Percentiles rank a stretch among this genome's conserved stretches.
phyloP scores from a whole-genome alignment of 2,329 filamentous ascomycete species.

The Pezicula carpinea region DNA sequence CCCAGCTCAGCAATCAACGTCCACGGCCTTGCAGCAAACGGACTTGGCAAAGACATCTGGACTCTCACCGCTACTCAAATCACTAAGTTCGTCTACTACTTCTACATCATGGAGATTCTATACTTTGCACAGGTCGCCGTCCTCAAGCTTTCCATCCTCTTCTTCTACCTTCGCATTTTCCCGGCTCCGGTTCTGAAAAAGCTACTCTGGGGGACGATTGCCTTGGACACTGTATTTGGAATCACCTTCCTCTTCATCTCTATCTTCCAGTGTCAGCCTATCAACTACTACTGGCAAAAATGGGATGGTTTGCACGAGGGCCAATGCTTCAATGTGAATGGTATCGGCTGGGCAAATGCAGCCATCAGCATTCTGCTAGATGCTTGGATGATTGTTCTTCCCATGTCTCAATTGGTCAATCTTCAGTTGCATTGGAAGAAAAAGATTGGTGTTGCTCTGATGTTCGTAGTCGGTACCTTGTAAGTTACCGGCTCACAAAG shows the following conservation, averaged over 20 bases:
- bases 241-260: constrained; percentile 29
- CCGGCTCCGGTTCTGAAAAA: constrained; percentile 33
- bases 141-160: constrained; percentile 46
- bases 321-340: constrained; percentile 44
- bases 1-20: constrained; percentile 29
- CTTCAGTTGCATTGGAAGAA: constrained; percentile 43
- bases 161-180: constrained; percentile 54
- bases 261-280: constrained; percentile 47
- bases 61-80: constrained; percentile 21
- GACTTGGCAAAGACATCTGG: no score
- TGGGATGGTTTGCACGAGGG: constrained; percentile 47
- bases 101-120: constrained; percentile 38
- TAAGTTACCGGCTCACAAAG: constrained; percentile 7
- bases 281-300: constrained; percentile 46
- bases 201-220: constrained; percentile 38
- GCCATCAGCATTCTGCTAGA: constrained; percentile 48
- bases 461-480: constrained; percentile 47
- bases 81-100: constrained; percentile 37
- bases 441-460: constrained; percentile 43
- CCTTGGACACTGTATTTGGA: constrained; percentile 35
- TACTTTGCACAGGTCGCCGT: constrained; percentile 45
- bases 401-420: constrained; percentile 38
- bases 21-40: constrained; percentile 3
- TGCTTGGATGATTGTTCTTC: constrained; percentile 46
- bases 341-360: constrained; percentile 46